Conservation (phyloP, 2,329 filamentous ascomycete genomes). For the Trichoderma endophyticum region DNA sequence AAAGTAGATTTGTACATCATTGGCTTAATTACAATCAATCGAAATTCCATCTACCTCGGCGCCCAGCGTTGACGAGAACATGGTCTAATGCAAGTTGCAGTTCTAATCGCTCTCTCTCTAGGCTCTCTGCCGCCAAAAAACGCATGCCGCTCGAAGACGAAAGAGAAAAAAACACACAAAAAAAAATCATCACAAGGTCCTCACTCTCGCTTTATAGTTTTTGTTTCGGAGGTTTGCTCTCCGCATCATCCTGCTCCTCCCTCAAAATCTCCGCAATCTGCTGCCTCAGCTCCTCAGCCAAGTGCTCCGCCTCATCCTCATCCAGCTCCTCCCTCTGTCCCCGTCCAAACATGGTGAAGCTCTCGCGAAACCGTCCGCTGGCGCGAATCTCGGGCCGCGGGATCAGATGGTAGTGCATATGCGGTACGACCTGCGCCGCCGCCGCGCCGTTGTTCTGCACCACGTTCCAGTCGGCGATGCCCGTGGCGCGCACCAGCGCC, state of each 20-base stretch:
- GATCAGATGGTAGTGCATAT: slow-evolving; percentile 94
- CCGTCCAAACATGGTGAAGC: slow-evolving; percentile 80
- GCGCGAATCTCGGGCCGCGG: slow-evolving; percentile 69
- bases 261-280: slow-evolving; percentile 47
- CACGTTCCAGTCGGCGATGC: slow-evolving; percentile 85
- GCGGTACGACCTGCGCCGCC: slow-evolving; percentile 87
- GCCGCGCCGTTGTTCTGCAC: slow-evolving; percentile 93
- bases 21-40: background rate
- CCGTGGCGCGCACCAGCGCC: slow-evolving; percentile 66
- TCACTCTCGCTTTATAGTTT: slow-evolving; percentile 35
- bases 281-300: slow-evolving; percentile 55
- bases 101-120: background rate
- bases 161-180: background rate
- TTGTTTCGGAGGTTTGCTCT: slow-evolving; percentile 30
- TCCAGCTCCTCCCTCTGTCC: slow-evolving; percentile 71
- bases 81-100: background rate
- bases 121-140: background rate
- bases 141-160: background rate
- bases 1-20: background rate
- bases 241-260: slow-evolving; percentile 34
- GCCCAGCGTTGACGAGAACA: background rate
- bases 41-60: background rate
- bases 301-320: slow-evolving; percentile 63
- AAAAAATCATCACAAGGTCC: slow-evolving; percentile 72
- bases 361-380: slow-evolving; percentile 53